These are phyloP conservation scores for Leishmania arabica DNA, from an alignment of 208 protist genomes.

Conservation along the genomic window DNA sequence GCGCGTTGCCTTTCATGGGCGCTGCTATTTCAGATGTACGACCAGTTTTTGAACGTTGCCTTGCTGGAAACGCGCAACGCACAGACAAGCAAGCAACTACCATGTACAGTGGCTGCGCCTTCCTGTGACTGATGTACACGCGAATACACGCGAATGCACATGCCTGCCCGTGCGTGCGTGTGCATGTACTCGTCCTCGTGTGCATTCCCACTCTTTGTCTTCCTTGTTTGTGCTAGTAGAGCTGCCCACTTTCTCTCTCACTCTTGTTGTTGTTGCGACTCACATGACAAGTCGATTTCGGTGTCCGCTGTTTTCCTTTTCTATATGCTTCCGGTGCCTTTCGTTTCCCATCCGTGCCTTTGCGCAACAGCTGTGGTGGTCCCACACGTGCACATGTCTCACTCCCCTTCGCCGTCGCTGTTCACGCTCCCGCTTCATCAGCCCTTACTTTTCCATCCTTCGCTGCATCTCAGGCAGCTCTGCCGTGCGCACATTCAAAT, in stretches of 20 bases:
- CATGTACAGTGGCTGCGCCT: not conserved
- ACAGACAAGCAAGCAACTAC: not conserved
- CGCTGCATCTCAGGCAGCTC: not conserved
- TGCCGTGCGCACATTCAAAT: not conserved
- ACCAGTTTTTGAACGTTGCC: not conserved
- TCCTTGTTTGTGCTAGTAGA: not conserved
- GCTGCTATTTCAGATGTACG: not conserved
- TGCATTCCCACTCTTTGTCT: not conserved
- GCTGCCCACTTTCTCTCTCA: not conserved
- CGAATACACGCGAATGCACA: not conserved
- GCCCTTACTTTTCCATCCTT: not conserved
- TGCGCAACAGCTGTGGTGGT: too few species aligned
- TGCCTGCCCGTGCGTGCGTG: not conserved
- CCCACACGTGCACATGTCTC: too few species aligned
- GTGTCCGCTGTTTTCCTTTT: not conserved
- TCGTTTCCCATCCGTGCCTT: not conserved
- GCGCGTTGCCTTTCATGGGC: not conserved
- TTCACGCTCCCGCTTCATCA: not conserved
- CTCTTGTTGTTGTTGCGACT: not conserved
- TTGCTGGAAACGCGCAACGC: not conserved
- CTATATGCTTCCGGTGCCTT: not conserved
- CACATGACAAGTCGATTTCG: not conserved
- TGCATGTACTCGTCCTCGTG: not conserved
- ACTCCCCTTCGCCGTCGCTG: not conserved
- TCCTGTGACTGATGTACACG: not conserved